Evolutionary conservation across 1,139 yeast genomes (phyloP).

Genomic region (Arxiozyma slooffiae): DNA sequence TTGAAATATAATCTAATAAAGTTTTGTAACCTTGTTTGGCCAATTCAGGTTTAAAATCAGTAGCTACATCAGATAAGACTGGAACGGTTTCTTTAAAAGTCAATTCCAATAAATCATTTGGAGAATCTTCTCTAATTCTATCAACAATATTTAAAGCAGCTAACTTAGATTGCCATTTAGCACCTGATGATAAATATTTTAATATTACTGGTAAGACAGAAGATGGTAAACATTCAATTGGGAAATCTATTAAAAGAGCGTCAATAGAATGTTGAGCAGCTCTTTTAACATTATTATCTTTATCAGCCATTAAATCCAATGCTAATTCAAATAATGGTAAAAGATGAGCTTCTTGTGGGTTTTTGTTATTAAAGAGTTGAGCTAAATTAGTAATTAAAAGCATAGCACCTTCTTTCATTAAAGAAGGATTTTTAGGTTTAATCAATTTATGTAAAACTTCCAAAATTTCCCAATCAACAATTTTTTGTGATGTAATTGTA

Average conservation of each 20-base stretch:
- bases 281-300: slow-evolving; percentile 75
- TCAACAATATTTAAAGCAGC: slow-evolving; percentile 70
- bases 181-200: slow-evolving; percentile 60
- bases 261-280: slow-evolving; percentile 69
- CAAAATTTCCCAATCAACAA: slow-evolving; percentile 55
- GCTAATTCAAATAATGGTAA: slow-evolving; percentile 47
- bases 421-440: slow-evolving; percentile 63
- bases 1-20: slow-evolving; percentile 62
- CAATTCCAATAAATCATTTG: slow-evolving; percentile 76
- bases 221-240: slow-evolving; percentile 71
- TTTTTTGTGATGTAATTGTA: slow-evolving; percentile 36
- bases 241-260: slow-evolving; percentile 56
- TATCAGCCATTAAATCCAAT: slow-evolving; percentile 66
- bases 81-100: slow-evolving; percentile 76
- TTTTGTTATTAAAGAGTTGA: slow-evolving; percentile 51
- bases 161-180: slow-evolving; percentile 87
- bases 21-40: slow-evolving; percentile 74
- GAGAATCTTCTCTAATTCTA: slow-evolving; percentile 65
- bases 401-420: slow-evolving; percentile 69
- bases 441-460: slow-evolving; percentile 56
- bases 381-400: slow-evolving; percentile 61
- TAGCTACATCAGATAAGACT: slow-evolving; percentile 74
- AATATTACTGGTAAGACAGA: slow-evolving; percentile 54
- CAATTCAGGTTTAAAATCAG: slow-evolving; percentile 93
- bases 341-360: slow-evolving; percentile 70